Percentiles rank a stretch among this genome's conserved stretches.
phyloP scores from a whole-genome alignment of 331 rosid genomes.

The Spiraea crenata region DNA sequence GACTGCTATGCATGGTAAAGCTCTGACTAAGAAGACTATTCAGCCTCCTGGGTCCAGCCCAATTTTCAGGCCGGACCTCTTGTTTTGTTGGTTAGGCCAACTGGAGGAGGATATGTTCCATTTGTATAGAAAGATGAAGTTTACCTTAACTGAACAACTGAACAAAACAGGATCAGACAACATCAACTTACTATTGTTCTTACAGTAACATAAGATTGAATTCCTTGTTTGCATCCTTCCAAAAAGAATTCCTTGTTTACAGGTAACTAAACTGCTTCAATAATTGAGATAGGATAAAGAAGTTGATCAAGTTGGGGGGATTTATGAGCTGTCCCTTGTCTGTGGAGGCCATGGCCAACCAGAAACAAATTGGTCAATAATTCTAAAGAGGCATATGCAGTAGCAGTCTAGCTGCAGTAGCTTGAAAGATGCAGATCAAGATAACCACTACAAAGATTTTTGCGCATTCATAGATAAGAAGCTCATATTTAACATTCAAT shows the following conservation, averaged over 20 bases:
- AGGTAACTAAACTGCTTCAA: no score
- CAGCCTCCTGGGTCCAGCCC: conserved; percentile 28
- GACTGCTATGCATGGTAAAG: conserved; percentile 30
- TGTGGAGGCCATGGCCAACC: conserved; percentile 5
- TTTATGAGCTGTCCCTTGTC: conserved; percentile 2
- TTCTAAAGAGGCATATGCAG: not conserved
- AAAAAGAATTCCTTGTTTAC: no score
- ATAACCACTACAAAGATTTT: not conserved
- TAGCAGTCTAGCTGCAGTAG: not conserved
- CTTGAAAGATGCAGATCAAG: not conserved
- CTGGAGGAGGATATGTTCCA: no score
- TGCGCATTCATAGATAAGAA: not conserved
- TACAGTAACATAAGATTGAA: no score
- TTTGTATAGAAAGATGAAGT: no score
- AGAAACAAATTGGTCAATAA: not conserved
- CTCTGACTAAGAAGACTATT: conserved; percentile 13
- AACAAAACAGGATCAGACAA: no score
- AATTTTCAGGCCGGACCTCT: conserved; percentile 37
- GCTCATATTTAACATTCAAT: not conserved
- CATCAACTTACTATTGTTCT: no score
- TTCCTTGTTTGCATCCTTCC: no score
- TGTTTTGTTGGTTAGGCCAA: conserved; percentile 20
- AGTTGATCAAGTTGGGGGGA: no score
- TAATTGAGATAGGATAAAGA: no score
- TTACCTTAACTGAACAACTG: no score